Conservation (phyloP, 257 asterid genomes). For the Mitragyna speciosa region DNA sequence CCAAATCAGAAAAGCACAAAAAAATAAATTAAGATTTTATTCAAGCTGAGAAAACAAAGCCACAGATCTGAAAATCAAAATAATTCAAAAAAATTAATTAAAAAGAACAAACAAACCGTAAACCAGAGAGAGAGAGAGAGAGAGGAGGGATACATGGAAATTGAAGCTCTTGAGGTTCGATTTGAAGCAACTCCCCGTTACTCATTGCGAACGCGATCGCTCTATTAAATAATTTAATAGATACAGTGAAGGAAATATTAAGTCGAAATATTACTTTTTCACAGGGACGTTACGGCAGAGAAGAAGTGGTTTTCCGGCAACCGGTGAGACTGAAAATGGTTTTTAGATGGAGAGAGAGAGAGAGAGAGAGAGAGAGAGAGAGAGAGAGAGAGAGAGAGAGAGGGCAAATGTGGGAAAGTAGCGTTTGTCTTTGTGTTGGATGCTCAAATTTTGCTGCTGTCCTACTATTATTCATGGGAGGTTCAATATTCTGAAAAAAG, state of each 20-base stretch:
- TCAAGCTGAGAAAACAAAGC: conserved; percentile 10
- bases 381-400: neutral
- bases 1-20: conserved; percentile 11
- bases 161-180: conserved; percentile 80
- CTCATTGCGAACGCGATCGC: conserved; percentile 31
- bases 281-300: conserved; percentile 7
- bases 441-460: no score
- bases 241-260: neutral
- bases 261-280: conserved; percentile 10
- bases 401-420: neutral
- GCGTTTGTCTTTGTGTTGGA: neutral
- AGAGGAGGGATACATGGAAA: conserved; percentile 47
- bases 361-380: no score
- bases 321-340: neutral
- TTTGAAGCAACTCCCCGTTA: conserved; percentile 60
- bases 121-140: neutral
- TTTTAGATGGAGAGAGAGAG: conserved; percentile 4
- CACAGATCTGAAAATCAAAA: conserved; percentile 36
- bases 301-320: conserved; percentile 21
- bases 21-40: conserved; percentile 21
- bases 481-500: no score
- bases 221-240: neutral
- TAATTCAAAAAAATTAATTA: neutral
- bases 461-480: no score
- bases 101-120: neutral